Evolutionary conservation across 805 yeast species (phyloP).

Genomic region (Saccharomycopsis javanensis): DNA sequence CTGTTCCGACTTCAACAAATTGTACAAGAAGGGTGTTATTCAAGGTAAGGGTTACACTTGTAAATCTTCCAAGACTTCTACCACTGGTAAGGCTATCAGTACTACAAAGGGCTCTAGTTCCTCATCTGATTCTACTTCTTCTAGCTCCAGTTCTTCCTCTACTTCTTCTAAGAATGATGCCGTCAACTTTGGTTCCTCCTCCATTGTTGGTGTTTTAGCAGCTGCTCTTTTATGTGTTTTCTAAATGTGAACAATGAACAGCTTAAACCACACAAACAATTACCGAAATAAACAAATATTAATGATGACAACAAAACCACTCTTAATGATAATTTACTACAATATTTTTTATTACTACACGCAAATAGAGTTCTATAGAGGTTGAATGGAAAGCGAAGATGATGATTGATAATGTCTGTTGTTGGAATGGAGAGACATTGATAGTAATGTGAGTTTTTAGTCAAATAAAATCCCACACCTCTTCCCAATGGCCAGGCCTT

Average conservation of each 20-base stretch:
- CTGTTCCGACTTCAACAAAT: conserved; percentile 64
- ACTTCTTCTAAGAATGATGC: conserved; percentile 24
- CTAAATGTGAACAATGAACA: conserved; percentile 25
- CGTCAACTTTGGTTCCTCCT: conserved; percentile 31
- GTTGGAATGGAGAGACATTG: not conserved
- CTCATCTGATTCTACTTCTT: conserved; percentile 24
- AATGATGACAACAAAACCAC: not conserved
- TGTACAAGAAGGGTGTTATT: conserved; percentile 71
- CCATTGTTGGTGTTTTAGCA: conserved; percentile 40
- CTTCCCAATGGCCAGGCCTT: not conserved
- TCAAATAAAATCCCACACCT: no score
- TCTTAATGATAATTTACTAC: not conserved
- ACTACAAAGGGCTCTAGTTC: conserved; percentile 23
- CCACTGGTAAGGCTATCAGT: conserved; percentile 32
- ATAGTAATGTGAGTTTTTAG: not conserved
- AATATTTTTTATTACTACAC: not conserved
- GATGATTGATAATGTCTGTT: not conserved
- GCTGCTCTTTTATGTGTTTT: conserved; percentile 43
- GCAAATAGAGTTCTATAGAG: not conserved
- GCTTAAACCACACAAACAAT: not conserved
- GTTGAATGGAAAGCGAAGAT: not conserved
- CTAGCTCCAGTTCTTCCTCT: conserved; percentile 34
- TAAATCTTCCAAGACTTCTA: conserved; percentile 48
- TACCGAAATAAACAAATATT: not conserved
- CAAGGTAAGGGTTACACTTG: conserved; percentile 85